Conservation (phyloP, 768 basidiomycete species). For the Lepiota brunneoincarnata region DNA sequence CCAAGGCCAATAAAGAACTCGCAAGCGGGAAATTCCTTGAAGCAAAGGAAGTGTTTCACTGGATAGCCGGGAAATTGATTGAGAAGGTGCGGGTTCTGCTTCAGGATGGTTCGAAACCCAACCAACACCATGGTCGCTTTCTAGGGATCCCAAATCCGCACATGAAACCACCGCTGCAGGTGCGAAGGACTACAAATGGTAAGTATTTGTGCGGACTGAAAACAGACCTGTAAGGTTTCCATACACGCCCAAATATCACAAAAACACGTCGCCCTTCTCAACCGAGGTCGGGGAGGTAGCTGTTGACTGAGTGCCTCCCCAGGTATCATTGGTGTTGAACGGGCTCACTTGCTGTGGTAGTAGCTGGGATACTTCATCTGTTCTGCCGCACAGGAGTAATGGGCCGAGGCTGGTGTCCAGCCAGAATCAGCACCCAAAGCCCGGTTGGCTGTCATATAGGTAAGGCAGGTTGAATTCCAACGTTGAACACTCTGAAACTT, state of each 20-base stretch:
- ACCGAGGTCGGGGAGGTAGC: conserved; percentile 11
- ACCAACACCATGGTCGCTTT: not conserved
- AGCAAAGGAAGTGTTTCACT: conserved; percentile 61
- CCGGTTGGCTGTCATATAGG: too few species aligned
- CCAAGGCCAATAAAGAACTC: conserved; percentile 48
- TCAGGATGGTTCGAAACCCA: not conserved
- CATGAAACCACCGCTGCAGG: not conserved
- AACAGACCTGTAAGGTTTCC: not conserved
- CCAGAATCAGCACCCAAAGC: too few species aligned
- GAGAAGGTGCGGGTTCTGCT: conserved; percentile 54
- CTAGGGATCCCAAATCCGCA: not conserved
- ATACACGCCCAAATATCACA: conserved; percentile 78
- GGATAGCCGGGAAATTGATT: conserved; percentile 71
- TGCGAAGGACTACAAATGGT: not conserved
- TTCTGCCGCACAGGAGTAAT: conserved; percentile 34
- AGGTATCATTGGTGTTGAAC: conserved; percentile 56
- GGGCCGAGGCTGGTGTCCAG: conserved; percentile 43
- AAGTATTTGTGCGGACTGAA: not conserved
- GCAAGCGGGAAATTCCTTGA: conserved; percentile 49
- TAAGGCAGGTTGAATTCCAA: too few species aligned
- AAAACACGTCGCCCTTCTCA: conserved; percentile 78
- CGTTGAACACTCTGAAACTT: too few species aligned
- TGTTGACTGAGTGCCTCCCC: conserved; percentile 40
- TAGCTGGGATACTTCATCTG: conserved; percentile 33
- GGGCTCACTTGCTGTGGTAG: conserved; percentile 33